Conservation (phyloP, 345 rosid genomes). For the Eucalyptus sp. region DNA sequence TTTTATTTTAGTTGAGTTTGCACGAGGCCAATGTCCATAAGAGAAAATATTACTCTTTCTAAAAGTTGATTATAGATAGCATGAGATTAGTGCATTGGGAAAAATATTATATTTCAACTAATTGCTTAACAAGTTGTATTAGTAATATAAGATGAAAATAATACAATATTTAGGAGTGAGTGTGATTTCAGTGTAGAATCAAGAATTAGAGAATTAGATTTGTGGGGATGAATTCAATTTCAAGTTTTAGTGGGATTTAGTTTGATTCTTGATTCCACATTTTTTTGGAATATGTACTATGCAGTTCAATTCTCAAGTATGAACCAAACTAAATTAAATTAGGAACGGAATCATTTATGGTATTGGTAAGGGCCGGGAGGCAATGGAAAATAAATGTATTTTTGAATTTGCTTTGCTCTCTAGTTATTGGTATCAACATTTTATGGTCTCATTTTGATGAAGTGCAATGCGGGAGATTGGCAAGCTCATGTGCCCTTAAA, state of each 20-base stretch:
- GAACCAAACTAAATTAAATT: too few species aligned
- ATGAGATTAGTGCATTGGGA: background rate
- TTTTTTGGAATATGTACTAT: too few species aligned
- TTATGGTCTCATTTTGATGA: background rate
- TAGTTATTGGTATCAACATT: too few species aligned
- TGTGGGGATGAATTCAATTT: too few species aligned
- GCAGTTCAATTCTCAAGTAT: too few species aligned
- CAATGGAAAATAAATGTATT: background rate
- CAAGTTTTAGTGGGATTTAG: too few species aligned
- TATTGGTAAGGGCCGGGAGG: fast-evolving
- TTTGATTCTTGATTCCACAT: too few species aligned
- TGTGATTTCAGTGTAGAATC: too few species aligned
- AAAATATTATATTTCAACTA: background rate
- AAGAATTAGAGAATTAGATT: too few species aligned
- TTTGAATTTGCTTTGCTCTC: too few species aligned
- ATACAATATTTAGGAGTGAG: background rate
- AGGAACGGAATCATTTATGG: too few species aligned
- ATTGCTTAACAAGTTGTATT: background rate
- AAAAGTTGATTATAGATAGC: background rate
- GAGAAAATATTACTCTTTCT: background rate
- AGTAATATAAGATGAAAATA: background rate
- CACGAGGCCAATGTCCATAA: background rate
- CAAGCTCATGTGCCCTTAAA: fast-evolving
- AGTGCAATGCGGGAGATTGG: background rate
- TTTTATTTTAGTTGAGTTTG: background rate